Evolutionary conservation across 2,329 filamentous ascomycete species (phyloP), one percentile per base, ranked within the genome.

Genomic region (Colletotrichum sp.): DNA sequence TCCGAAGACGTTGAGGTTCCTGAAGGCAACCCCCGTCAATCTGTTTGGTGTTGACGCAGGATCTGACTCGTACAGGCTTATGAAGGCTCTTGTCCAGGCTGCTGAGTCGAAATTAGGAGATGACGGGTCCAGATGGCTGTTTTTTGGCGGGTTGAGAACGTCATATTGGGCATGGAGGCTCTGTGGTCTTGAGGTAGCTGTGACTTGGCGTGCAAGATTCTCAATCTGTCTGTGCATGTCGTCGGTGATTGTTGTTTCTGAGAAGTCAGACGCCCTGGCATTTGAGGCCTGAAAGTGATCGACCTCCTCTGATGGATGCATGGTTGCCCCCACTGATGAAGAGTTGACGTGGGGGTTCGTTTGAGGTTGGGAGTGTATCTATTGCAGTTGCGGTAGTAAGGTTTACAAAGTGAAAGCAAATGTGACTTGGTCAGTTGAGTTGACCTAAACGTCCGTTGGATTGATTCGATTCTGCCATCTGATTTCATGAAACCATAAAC

Each of bases 21-120:
- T 75, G 12, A 82, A 83, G 0, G 81, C 81, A 2, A 83, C 80
- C 2, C 81, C 81, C 0, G 82, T 73, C 32, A 77, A 78, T 9
- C 81, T 75, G 1, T 74, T 27, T 1, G 80, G 80, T 1, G 80
- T 78, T 9, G 81, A 76, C 2, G 66, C 71, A 7, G 75, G 74
- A 5, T 82, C 80, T 0, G 81, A 79, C 48, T 83, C 80, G 22
- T 75, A 78, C 2, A 83, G 70, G 8, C 71, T 77, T 13, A 82
- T 76, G 8, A 82, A 76, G 0, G 81, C 80, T 48, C 78, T 80
- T 1, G 79, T 78, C 81, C 81, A 83, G 36, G 75, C 78, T 8
- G 71, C 64, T 2, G 80, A 65, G 36, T 83, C 78, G 27, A 83
- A 83, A 10, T 67, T 78, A 12, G 80, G 48, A 1, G 81, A 83